phyloP scores from a whole-genome alignment of 1,139 yeast species.

The Blastobotrys buckinghamii region DNA sequence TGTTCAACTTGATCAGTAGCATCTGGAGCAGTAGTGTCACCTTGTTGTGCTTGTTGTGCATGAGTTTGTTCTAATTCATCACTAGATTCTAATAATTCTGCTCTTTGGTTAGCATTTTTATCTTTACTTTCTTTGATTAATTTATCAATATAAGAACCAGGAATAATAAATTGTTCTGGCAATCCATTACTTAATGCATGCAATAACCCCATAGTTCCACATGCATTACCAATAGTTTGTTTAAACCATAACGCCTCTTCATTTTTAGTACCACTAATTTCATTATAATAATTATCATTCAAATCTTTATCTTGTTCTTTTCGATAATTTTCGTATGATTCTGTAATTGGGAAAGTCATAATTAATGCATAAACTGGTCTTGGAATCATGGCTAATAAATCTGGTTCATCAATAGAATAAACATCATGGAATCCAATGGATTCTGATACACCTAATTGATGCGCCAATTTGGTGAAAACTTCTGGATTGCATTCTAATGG shows the following conservation, averaged over 20 bases:
- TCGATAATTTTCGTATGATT: slow-evolving; percentile 50
- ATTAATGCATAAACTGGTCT: slow-evolving; percentile 73
- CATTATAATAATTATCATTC: slow-evolving; percentile 23
- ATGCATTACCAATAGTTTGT: slow-evolving; percentile 83
- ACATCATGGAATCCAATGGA: slow-evolving; percentile 69
- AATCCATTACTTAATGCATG: slow-evolving; percentile 66
- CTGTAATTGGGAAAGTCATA: slow-evolving; percentile 73
- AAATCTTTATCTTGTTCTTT: slow-evolving; percentile 31
- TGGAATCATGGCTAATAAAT: slow-evolving; percentile 69
- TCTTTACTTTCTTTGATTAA: slow-evolving; percentile 27
- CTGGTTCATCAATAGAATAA: slow-evolving; percentile 76
- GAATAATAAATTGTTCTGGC: slow-evolving; percentile 34
- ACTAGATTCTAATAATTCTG: slow-evolving; percentile 42
- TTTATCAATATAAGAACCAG: slow-evolving; percentile 30
- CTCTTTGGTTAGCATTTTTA: slow-evolving; percentile 37
- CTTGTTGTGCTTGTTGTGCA: slow-evolving; percentile 54
- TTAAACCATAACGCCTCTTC: slow-evolving; percentile 54
- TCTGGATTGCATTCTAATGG: slow-evolving; percentile 92
- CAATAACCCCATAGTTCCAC: slow-evolving; percentile 85
- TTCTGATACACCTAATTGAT: slow-evolving; percentile 59
- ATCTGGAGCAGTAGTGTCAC: slow-evolving; percentile 75
- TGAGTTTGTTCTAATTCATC: slow-evolving; percentile 50
- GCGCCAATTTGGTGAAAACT: slow-evolving; percentile 68
- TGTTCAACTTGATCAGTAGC: slow-evolving; percentile 59
- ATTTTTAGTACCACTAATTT: slow-evolving; percentile 27